Base-by-base conservation (phyloP, 2,329 filamentous ascomycete genomes). In the Mycosphaerella arachidis region DNA sequence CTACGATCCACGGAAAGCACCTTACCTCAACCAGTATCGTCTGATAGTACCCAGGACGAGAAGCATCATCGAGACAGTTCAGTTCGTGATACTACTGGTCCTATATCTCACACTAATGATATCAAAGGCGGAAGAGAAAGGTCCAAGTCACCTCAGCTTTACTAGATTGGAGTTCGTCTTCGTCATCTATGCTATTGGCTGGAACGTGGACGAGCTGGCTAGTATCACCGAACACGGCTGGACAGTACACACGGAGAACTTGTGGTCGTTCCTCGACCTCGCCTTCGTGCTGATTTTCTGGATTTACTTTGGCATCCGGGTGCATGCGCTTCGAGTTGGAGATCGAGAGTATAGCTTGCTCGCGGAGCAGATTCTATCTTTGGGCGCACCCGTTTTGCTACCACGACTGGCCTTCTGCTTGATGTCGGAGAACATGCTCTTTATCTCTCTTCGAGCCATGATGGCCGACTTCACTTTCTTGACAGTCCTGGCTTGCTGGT, bases 241-340 rank as follows among this genome's bases (percentile, higher is more conserved):
- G 89, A 84, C 85, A 59, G 90, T 94, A 1, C 92, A 94, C 70
- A 92, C 90, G 0, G 90, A 95, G 72, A 93, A 94, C 67, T 77
- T 95, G 3, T 95, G 91, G 91, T 91, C 90, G 0, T 94, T 95
- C 68, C 82, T 95, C 16, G 91, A 94, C 71, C 86, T 93, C 51
- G 85, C 85, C 4, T 95, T 93, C 68, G 83, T 86, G n/a, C 68
- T 81, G 46, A 87, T 94, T 33, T 94, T 90, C 71, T 78, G 81
- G 67, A 75, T 81, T 16, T 94, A 93, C 72, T 77, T 92, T 6
- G 72, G 82, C 30, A 73, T 92, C 33, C 87, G 91, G 4, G 75
- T 91, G 13, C 83, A 88, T 67, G 87, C 87, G 33, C 83, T 84
- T 73, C 76, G 79, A 10, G 78, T 75, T 1, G 76, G 81, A 8